phyloP scores from a whole-genome alignment of 2,329 filamentous ascomycete genomes.

The Penicillium sp. region DNA sequence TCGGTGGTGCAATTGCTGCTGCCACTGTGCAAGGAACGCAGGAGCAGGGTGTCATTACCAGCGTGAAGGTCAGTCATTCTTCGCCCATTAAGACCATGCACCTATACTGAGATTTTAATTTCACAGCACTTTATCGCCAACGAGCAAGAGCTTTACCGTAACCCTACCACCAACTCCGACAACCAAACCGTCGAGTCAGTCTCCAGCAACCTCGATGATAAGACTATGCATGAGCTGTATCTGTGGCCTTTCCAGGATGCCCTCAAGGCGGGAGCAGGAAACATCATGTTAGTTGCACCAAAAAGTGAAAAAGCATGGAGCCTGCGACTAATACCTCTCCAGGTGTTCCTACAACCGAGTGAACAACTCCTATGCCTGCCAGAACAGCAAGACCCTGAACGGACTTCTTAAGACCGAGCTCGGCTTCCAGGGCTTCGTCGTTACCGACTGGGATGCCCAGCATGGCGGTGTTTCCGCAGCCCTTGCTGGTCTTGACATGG shows the following conservation, averaged over 20 bases:
- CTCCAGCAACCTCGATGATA: slow-evolving; percentile 67
- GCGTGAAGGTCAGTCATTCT: slow-evolving; percentile 24
- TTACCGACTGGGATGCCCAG: slow-evolving; percentile 77
- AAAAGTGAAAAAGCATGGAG: slow-evolving; percentile 43
- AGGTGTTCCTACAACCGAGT: slow-evolving; percentile 41
- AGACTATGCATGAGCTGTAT: slow-evolving; percentile 66
- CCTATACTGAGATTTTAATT: not conserved
- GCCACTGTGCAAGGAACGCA: slow-evolving; percentile 46
- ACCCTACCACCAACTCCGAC: slow-evolving; percentile 30
- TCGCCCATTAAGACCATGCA: too few relatives aligned
- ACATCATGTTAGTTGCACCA: slow-evolving; percentile 57
- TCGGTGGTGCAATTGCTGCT: slow-evolving; percentile 40
- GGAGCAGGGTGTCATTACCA: slow-evolving; percentile 43
- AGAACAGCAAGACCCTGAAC: slow-evolving; percentile 76
- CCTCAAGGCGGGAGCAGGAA: slow-evolving; percentile 58
- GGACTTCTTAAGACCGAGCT: slow-evolving; percentile 75
- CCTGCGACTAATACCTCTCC: not conserved
- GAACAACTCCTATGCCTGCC: slow-evolving; percentile 78
- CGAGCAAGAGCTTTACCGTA: slow-evolving; percentile 55
- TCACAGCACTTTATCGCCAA: slow-evolving; percentile 61
- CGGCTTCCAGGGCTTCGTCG: slow-evolving; percentile 78
- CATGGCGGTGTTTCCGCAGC: slow-evolving; percentile 68
- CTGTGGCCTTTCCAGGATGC: slow-evolving; percentile 67
- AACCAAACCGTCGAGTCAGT: slow-evolving; percentile 45
- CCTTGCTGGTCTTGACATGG: slow-evolving; percentile 76